phyloP scores from a whole-genome alignment of 192 early-diverging fungal genomes.

The Rhizophagus clarus region DNA sequence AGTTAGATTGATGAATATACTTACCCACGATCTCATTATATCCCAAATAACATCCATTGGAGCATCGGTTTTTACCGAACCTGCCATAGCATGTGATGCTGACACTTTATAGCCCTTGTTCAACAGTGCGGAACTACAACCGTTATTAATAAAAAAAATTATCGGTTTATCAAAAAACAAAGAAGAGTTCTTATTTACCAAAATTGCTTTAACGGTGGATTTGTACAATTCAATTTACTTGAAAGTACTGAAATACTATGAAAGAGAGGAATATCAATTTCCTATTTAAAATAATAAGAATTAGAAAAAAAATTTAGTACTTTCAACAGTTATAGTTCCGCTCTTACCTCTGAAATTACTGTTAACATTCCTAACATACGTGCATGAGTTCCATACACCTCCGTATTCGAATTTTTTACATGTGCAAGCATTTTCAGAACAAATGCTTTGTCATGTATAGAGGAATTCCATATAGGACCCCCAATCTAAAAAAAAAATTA shows the following conservation, averaged over 20 bases:
- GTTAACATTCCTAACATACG: conserved; percentile 97
- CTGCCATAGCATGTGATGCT: conserved; percentile 75
- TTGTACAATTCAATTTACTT: conserved; percentile 71
- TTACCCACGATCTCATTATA: conserved; percentile 74
- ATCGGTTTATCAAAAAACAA: neutral
- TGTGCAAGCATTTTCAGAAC: conserved; percentile 78
- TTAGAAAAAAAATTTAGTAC: neutral
- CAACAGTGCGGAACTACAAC: conserved; percentile 82
- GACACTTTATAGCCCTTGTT: conserved; percentile 90
- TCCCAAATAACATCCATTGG: conserved; percentile 90
- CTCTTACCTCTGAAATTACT: conserved; percentile 75
- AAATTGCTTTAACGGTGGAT: conserved; percentile 69
- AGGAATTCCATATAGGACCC: conserved; percentile 88
- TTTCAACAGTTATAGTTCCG: neutral
- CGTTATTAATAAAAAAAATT: neutral
- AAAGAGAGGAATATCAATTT: conserved; percentile 78
- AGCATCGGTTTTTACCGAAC: conserved; percentile 92
- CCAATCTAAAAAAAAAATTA: conserved; percentile 61
- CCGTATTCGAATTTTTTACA: conserved; percentile 56
- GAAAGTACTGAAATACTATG: conserved; percentile 73
- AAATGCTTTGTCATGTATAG: conserved; percentile 85
- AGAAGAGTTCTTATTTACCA: conserved; percentile 48
- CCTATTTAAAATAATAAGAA: conserved; percentile 30
- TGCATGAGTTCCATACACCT: conserved; percentile 75
- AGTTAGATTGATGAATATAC: neutral